Evolutionary conservation across 2,329 filamentous ascomycete species (phyloP).

Genomic region (Fusarium armeniacum): DNA sequence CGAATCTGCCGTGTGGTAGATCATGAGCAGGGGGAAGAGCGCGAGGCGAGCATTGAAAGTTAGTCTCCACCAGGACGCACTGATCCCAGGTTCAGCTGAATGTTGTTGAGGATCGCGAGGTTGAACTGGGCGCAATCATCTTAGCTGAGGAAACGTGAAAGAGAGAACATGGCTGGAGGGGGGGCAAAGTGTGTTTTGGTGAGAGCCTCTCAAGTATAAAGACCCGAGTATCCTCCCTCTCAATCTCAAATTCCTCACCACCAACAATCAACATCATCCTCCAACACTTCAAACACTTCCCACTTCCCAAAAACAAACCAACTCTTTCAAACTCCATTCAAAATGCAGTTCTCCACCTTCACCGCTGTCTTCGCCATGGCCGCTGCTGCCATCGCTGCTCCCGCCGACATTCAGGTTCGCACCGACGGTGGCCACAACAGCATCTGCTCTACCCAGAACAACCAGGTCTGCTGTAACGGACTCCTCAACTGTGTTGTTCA

Average conservation of each 20-base stretch:
- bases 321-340: conserved; percentile 7
- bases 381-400: conserved; percentile 29
- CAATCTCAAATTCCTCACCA: conserved; percentile 24
- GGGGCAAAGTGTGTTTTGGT: not conserved
- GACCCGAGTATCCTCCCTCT: not conserved
- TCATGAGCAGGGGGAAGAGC: not conserved
- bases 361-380: conserved; percentile 32
- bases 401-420: conserved; percentile 24
- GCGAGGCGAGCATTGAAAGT: not conserved
- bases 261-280: conserved; percentile 22
- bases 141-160: not conserved
- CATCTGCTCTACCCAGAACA: conserved; percentile 20
- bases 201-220: conserved; percentile 25
- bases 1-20: conserved; percentile 1
- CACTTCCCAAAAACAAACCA: not conserved
- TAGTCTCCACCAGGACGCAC: conserved; percentile 5
- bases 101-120: not conserved
- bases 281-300: conserved; percentile 9
- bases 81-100: conserved; percentile 1
- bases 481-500: conserved; percentile 20
- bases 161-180: not conserved
- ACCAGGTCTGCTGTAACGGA: conserved; percentile 32
- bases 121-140: not conserved
- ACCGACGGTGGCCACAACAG: conserved; percentile 1
- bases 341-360: conserved; percentile 40